phyloP scores from a whole-genome alignment of 192 early-diverging fungal genomes.

The Entomortierella beljakovae region DNA sequence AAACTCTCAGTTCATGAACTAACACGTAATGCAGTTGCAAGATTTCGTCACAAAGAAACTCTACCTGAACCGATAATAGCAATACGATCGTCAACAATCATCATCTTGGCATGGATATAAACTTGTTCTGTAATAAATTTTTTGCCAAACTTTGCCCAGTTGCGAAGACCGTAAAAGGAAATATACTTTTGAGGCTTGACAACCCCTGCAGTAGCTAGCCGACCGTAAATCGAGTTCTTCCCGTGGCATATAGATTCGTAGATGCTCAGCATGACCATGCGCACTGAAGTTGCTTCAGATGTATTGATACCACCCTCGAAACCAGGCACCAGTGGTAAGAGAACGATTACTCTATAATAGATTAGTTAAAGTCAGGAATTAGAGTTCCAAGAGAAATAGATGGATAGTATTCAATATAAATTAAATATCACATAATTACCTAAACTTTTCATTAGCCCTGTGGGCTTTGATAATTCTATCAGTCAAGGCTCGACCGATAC shows the following conservation, averaged over 20 bases:
- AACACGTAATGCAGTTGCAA: no score
- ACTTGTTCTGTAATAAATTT: constrained; percentile 82
- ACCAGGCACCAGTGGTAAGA: constrained; percentile 84
- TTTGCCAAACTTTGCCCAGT: constrained; percentile 56
- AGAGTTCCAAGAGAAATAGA: no score
- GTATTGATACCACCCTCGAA: constrained; percentile 81
- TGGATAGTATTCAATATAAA: no score
- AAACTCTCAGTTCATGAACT: no score
- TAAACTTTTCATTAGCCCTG: constrained; percentile 47
- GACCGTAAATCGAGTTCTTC: constrained; percentile 68
- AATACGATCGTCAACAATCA: constrained; percentile 88
- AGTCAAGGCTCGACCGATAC: constrained; percentile 79
- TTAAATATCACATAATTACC: no score
- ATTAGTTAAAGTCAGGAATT: constrained; percentile 39
- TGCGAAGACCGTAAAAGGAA: constrained; percentile 68
- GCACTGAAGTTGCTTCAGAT: constrained; percentile 74
- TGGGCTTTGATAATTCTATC: constrained; percentile 80
- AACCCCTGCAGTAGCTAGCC: constrained; percentile 66
- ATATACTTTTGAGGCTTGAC: constrained; percentile 65
- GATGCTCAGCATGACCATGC: constrained; percentile 64
- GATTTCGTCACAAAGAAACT: background rate
- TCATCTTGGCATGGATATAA: constrained; percentile 90
- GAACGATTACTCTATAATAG: constrained; percentile 76
- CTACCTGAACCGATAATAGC: constrained; percentile 82
- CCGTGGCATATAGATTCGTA: constrained; percentile 76